Base-by-base conservation (phyloP, 2,329 filamentous ascomycete species). In the Diaporthe citrichinensis region DNA sequence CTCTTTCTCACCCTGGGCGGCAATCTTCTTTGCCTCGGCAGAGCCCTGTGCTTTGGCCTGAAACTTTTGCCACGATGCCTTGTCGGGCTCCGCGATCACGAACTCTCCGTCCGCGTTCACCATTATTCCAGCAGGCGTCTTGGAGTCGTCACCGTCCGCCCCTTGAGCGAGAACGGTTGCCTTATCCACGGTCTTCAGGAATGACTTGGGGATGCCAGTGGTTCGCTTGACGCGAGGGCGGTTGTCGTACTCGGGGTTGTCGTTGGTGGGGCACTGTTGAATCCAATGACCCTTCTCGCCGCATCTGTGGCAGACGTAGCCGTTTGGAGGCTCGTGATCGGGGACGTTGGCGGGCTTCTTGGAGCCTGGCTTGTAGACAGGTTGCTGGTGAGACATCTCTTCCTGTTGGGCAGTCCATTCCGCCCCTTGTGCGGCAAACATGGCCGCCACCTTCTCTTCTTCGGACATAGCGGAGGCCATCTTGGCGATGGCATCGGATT, bases 261-360 rank as follows among this genome's bases (percentile, higher is more conserved):
- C 95, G 84, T 99, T 99, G n/a, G 96, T 99, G 9, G 97, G 97
- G 82, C 97, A 99, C 71, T 95, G 91, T 86, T 98, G 96, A 78
- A 99, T 99, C 96, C 96, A 99, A 84, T 99, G 97, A n/a, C 96
- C 97, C 86, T 98, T 98, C 84, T 98, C 94, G 77, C 95, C 94
- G 85, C 97, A 99, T 68, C 97, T 93, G 83, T 98, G 98, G 86
- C 97, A 99, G 77, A 98, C 93, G 84, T 99, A 99, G 72, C 96
- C 96, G 72, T 94, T 94, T 1, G 97, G 97, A 3, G 97, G 96
- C 61, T 97, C 95, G 81, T 98, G 96, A 80, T 98, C 96, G 5
- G 97, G 97, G 39, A 98, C 94, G 78, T 94, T 94, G 74, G 90
- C 88, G 5, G 91, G 89, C 78, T 92, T 89, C 81, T 97, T 97